phyloP scores from a whole-genome alignment of 805 yeast species.

The Lipomyces mesembrius region DNA sequence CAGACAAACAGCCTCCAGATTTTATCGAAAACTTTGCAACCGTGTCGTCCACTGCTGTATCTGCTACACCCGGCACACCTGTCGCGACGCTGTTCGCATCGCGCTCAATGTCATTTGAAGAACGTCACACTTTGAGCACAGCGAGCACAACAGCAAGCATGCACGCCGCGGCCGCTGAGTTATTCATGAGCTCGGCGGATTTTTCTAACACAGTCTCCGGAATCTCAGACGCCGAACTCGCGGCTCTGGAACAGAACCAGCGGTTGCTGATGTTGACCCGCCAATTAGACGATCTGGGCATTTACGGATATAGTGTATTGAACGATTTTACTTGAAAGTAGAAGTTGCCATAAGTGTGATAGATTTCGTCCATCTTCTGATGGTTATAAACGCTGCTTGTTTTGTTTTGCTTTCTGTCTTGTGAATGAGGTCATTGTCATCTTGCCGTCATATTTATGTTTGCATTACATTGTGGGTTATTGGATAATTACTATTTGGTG shows the following conservation, averaged over 20 bases:
- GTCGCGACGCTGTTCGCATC: background rate
- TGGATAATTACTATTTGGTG: no score
- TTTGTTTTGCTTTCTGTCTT: background rate
- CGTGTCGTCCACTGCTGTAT: background rate
- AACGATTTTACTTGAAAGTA: background rate
- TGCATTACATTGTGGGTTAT: no score
- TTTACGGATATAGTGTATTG: constrained; percentile 24
- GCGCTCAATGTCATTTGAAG: background rate
- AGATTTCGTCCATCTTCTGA: background rate
- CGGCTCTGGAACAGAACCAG: constrained; percentile 22
- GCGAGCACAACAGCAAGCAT: background rate
- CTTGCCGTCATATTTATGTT: no score
- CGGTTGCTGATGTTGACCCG: constrained; percentile 22
- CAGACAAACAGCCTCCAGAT: background rate
- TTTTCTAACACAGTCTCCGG: background rate
- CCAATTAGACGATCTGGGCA: constrained; percentile 27
- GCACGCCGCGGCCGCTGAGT: background rate
- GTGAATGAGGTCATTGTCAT: no score
- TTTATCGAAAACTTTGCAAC: no score
- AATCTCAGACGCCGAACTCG: constrained; percentile 16
- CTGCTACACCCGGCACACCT: background rate
- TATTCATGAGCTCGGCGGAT: background rate
- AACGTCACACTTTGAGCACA: background rate
- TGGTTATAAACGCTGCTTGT: background rate
- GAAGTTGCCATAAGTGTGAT: background rate